Evolutionary conservation across 257 asterid species (phyloP), one percentile per base, ranked within the genome.

Genomic region (Primulina huaijiensis): DNA sequence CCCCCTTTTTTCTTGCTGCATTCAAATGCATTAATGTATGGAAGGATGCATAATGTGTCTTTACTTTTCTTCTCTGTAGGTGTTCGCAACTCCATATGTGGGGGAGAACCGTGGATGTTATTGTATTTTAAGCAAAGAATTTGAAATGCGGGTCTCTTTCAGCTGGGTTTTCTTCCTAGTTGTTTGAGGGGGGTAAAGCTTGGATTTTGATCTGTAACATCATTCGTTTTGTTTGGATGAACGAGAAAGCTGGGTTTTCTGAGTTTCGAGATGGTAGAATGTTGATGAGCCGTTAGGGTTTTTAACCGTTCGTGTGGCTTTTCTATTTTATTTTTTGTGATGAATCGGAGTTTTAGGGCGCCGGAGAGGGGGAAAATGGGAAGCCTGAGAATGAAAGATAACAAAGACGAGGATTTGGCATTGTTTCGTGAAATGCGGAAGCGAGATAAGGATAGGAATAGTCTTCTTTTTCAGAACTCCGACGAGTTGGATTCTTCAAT

Each of bases 301-400:
- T 74, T 61, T 14, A 76, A 38, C 67, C 9, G 61, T 23, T 46
- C 61, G 64, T 60, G 76, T 72, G 64, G 62, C 20, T 60, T 65
- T 69, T 58, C 53, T 55, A 14, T 64, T 27, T 8, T 53, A 64
- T 65, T 65, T 43, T 23, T 71, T 10, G 87, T 52, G 77, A 88
- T 90, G 96, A 88, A 88, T 83, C 87, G 96, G 82, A 91, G 92
- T 85, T 91, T 84, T 84, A 85, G 95, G 84, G 89, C 89, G 58
- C 84, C 85, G 69, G 92, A 85, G 76, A 84, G 89, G 82, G 84
- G 82, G 63, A 79, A 75, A 59, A 77, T 85, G 85, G 92, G 90
- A 64, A 82, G 88, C 74, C 55, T 90, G 83, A 85, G 93, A 78
- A 72, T 76, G 78, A 90, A 77, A 78, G 96, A 90, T 77, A 74